A percentile compares a stretch with the other conserved stretches of the same genome.
These are phyloP conservation scores for Wickerhamomyces canadensis DNA, from an alignment of 805 yeast genomes.

Conservation along the genomic window DNA sequence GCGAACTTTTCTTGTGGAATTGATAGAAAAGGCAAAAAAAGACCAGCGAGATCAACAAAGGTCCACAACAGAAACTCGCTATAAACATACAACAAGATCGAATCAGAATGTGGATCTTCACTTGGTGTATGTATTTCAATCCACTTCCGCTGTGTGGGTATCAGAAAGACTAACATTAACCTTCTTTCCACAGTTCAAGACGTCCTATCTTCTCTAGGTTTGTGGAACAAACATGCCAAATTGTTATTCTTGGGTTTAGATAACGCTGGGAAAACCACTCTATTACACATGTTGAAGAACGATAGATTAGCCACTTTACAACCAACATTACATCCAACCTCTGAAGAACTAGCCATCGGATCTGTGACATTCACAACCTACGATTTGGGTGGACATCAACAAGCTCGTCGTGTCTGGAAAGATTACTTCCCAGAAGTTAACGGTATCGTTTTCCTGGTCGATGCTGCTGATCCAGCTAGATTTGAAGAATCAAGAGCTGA, in stretches of 20 bases:
- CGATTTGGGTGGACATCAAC: slow-evolving; percentile 97
- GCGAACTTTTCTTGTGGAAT: too few species aligned
- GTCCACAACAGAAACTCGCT: too few species aligned
- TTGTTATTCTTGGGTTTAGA: slow-evolving; percentile 92
- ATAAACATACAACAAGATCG: background rate
- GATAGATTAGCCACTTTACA: slow-evolving; percentile 97
- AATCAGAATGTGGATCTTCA: slow-evolving; percentile 36
- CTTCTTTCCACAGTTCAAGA: slow-evolving; percentile 31
- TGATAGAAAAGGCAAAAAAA: too few species aligned
- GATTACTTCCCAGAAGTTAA: slow-evolving; percentile 99
- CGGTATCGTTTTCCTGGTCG: slow-evolving; percentile 94
- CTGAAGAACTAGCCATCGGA: slow-evolving; percentile 96
- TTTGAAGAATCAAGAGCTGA: slow-evolving; percentile 93
- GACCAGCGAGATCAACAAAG: too few species aligned
- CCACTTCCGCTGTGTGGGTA: too few species aligned
- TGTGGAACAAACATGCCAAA: slow-evolving; percentile 95
- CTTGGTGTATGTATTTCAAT: slow-evolving; percentile 35
- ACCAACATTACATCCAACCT: slow-evolving; percentile 98
- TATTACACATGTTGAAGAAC: slow-evolving; percentile 81
- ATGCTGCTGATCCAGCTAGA: slow-evolving; percentile 95
- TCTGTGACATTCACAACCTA: slow-evolving; percentile 95
- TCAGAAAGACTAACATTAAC: too few species aligned
- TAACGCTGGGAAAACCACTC: slow-evolving; percentile 95
- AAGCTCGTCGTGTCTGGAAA: slow-evolving; percentile 99
- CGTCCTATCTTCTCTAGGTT: slow-evolving; percentile 70